phyloP scores from a whole-genome alignment of 495 filamentous ascomycete genomes.

The Bryoglossum gracile region DNA sequence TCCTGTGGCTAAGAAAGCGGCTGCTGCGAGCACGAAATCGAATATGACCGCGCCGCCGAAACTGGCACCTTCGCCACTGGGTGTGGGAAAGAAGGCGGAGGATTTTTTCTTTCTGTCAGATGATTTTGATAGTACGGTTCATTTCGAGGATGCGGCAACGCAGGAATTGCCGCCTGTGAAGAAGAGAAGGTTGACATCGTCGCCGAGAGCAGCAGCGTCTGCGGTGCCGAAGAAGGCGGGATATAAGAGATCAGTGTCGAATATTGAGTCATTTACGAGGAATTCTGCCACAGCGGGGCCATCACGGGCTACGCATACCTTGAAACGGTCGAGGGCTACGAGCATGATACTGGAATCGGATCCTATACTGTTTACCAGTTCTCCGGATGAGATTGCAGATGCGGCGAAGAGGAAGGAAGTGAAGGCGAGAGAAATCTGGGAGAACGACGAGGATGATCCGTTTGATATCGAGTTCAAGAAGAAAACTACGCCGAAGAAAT shows the following conservation, averaged over 20 bases:
- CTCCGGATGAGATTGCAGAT: conserved; percentile 24
- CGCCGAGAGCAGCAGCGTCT: conserved; percentile 1
- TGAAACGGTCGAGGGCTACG: conserved; percentile 8
- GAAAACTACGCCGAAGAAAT: neutral
- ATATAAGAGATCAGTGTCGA: conserved; percentile 23
- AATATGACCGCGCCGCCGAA: neutral
- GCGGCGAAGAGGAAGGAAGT: conserved; percentile 13
- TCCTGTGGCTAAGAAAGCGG: neutral
- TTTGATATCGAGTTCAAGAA: neutral
- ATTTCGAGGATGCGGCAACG: conserved; percentile 22
- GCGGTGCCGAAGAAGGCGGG: conserved; percentile 12
- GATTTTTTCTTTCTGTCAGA: conserved; percentile 41
- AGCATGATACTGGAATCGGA: conserved; percentile 33
- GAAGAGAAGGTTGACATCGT: conserved; percentile 25
- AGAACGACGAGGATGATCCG: conserved; percentile 9
- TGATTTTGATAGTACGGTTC: conserved; percentile 39
- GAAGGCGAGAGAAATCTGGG: neutral
- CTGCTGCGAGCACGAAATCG: neutral
- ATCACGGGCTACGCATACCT: no score
- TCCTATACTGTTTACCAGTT: conserved; percentile 49
- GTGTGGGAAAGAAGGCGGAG: neutral
- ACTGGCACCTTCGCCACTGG: neutral
- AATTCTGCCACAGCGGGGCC: neutral
- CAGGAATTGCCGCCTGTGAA: conserved; percentile 21
- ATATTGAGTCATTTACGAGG: conserved; percentile 16